Evolutionary conservation across 352 stramenopile species (phyloP).

Genomic region (Aphanomyces astaci): DNA sequence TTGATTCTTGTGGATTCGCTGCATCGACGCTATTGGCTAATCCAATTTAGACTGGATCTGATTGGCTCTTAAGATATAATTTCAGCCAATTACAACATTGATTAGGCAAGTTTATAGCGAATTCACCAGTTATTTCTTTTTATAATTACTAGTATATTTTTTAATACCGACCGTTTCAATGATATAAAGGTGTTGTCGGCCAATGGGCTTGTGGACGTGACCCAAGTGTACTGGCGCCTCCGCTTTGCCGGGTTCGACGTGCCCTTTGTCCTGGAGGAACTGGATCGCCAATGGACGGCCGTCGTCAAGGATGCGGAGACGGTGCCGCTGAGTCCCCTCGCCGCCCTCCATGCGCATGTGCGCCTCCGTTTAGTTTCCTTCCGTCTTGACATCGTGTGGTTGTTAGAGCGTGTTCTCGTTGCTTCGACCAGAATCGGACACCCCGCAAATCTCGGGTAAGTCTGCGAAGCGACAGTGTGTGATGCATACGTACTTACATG

Average conservation of each 20-base stretch:
- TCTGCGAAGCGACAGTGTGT: not conserved
- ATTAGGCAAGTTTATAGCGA: no score
- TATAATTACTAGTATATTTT: no score
- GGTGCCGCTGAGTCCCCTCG: constrained; percentile 9
- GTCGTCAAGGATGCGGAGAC: not conserved
- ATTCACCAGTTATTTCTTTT: no score
- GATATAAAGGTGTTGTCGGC: constrained; percentile 39
- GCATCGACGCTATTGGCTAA: no score
- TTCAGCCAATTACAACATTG: no score
- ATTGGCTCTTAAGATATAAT: no score
- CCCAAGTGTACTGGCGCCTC: constrained; percentile 78
- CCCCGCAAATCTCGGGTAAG: not conserved
- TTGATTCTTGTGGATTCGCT: no score
- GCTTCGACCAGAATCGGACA: constrained; percentile 19
- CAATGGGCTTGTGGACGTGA: constrained; percentile 55
- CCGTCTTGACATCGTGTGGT: constrained; percentile 25
- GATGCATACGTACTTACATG: no score
- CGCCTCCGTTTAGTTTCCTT: not conserved
- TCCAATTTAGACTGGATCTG: no score
- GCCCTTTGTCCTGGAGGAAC: constrained; percentile 20
- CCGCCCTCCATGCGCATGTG: constrained; percentile 15
- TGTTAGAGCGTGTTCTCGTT: constrained; percentile 40
- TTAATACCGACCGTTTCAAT: constrained; percentile 28
- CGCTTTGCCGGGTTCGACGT: constrained; percentile 64
- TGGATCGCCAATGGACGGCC: constrained; percentile 11